Conservation (phyloP, 805 yeast genomes). For the Gaillardinia entomophila region DNA sequence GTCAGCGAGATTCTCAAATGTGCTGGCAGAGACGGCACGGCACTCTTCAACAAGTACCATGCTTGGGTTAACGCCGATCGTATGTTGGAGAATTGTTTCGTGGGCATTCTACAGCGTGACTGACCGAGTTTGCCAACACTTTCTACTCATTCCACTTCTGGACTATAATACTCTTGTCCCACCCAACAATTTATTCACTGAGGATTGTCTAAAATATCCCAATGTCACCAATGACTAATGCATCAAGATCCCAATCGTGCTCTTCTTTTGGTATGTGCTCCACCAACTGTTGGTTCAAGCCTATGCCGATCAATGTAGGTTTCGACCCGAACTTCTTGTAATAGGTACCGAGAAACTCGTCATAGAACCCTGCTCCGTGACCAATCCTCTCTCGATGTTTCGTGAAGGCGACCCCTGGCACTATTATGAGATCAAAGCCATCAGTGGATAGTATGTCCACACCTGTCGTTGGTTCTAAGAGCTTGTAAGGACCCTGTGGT, state of each 20-base stretch:
- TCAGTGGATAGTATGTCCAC: conserved; percentile 21
- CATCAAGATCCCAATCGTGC: conserved; percentile 61
- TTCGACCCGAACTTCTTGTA: conserved; percentile 9
- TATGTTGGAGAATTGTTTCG: conserved; percentile 68
- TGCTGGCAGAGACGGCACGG: conserved; percentile 82
- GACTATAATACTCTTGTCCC: background rate
- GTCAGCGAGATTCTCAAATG: conserved; percentile 65
- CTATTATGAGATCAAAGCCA: conserved; percentile 59
- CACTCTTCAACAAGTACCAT: conserved; percentile 64
- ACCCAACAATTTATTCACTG: background rate
- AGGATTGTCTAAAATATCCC: too few species aligned
- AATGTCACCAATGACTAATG: conserved; percentile 41
- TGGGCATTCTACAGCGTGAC: conserved; percentile 66
- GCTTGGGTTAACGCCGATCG: conserved; percentile 78
- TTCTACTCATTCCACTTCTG: background rate
- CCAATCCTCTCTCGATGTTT: conserved; percentile 56
- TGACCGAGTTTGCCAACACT: too few species aligned
- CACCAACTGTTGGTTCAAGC: conserved; percentile 59
- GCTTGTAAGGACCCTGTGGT: conserved; percentile 64
- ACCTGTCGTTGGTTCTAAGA: conserved; percentile 58
- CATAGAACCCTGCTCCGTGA: conserved; percentile 93
- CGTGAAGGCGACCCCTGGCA: conserved; percentile 86
- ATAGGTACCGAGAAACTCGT: conserved; percentile 42
- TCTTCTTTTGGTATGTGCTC: conserved; percentile 47
- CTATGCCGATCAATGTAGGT: conserved; percentile 57